Evolutionary conservation across 2,329 filamentous ascomycete genomes (phyloP).

Genomic region (Pseudofabraea citricarpa): DNA sequence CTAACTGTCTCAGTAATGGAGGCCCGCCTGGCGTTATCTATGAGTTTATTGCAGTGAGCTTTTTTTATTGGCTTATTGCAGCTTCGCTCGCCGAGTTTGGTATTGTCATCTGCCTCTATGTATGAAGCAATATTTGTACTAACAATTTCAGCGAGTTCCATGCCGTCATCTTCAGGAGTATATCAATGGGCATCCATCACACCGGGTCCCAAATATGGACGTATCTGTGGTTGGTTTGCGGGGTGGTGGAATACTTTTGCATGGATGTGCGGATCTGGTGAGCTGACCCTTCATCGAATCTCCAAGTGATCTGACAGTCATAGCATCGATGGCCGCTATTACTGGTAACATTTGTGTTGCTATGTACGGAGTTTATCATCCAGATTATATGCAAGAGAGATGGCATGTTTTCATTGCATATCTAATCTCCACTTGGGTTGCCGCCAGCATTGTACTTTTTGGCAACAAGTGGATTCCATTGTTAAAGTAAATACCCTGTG

Average conservation of each 20-base stretch:
- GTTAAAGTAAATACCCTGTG: not conserved
- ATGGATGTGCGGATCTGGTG: slow-evolving; percentile 39
- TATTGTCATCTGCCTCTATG: slow-evolving; percentile 35
- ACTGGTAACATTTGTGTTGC: slow-evolving; percentile 8
- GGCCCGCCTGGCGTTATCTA: slow-evolving; percentile 58
- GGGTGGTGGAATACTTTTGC: slow-evolving; percentile 48
- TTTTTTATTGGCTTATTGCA: slow-evolving; percentile 46
- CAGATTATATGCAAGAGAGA: slow-evolving; percentile 29
- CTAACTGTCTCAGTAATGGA: slow-evolving; percentile 49
- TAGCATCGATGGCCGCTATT: slow-evolving; percentile 15
- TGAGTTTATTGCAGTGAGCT: slow-evolving; percentile 49
- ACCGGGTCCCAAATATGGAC: slow-evolving; percentile 39
- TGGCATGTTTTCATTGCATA: slow-evolving; percentile 42
- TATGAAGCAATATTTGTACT: slow-evolving; percentile 21
- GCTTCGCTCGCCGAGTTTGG: slow-evolving; percentile 46
- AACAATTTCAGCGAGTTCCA: not conserved
- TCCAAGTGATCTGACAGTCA: slow-evolving; percentile 8
- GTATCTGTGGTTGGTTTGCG: slow-evolving; percentile 42
- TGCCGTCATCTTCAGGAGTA: slow-evolving; percentile 23
- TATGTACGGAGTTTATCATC: slow-evolving; percentile 16
- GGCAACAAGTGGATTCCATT: not conserved
- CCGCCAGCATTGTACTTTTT: slow-evolving; percentile 28
- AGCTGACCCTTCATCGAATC: not conserved
- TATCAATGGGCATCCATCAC: slow-evolving; percentile 50
- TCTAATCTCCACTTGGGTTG: slow-evolving; percentile 34